Evolutionary conservation across 768 basidiomycete genomes (phyloP).

Genomic region (Boletus reticuloceps): DNA sequence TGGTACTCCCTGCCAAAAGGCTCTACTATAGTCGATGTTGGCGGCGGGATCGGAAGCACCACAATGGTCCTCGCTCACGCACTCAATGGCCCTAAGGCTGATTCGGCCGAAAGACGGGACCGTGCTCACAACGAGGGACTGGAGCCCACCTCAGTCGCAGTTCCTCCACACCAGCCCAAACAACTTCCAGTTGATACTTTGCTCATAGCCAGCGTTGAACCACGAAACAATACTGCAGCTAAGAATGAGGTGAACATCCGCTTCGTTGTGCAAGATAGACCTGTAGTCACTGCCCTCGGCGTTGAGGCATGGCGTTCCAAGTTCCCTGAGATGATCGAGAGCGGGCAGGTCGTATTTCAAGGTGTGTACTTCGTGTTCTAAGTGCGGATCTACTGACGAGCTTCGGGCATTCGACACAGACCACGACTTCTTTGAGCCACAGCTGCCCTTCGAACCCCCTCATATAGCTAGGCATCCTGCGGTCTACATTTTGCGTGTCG

Average conservation of each 20-base stretch:
- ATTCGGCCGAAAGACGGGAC: conserved; percentile 1
- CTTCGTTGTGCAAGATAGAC: conserved; percentile 59
- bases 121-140: background rate
- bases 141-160: background rate
- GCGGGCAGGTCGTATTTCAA: conserved; percentile 53
- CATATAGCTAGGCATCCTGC: conserved; percentile 42
- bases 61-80: conserved; percentile 42
- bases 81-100: conserved; percentile 22
- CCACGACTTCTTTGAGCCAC: conserved; percentile 76
- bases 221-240: conserved; percentile 11
- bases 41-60: conserved; percentile 64
- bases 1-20: conserved; percentile 52
- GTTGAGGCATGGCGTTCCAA: conserved; percentile 56
- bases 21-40: conserved; percentile 61
- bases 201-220: background rate
- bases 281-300: conserved; percentile 52
- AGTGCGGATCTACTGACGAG: background rate
- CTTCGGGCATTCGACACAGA: conserved; percentile 31
- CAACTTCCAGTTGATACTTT: background rate
- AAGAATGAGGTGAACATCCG: conserved; percentile 36
- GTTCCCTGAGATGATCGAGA: conserved; percentile 55
- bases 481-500: conserved; percentile 67
- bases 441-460: conserved; percentile 37
- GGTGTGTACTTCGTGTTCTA: conserved; percentile 23
- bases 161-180: background rate